phyloP scores from a whole-genome alignment of 176 grass and related monocot genomes.

The Phragmites australis region DNA sequence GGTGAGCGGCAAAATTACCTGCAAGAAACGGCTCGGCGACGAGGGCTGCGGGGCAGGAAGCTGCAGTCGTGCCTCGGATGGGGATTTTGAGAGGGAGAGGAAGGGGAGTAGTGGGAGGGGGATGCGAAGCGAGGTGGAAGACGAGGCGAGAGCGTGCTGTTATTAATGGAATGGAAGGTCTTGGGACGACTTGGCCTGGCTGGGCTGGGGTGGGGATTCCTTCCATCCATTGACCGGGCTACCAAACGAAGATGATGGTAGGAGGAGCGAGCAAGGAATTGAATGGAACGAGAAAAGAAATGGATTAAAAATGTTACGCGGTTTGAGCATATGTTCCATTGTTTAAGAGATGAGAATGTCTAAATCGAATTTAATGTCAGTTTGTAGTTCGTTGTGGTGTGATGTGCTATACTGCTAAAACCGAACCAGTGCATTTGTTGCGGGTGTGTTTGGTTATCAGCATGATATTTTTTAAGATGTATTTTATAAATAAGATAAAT shows the following conservation, averaged over 20 bases:
- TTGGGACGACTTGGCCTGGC: slow-evolving; percentile 29
- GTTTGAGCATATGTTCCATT: background rate
- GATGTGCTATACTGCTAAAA: too few species aligned
- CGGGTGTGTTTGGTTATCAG: too few species aligned
- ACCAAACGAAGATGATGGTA: background rate
- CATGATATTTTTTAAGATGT: too few species aligned
- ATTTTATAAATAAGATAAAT: too few species aligned
- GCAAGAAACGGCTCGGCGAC: background rate
- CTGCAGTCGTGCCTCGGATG: background rate
- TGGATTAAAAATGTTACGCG: slow-evolving; percentile 29
- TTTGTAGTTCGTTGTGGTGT: background rate
- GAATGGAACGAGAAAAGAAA: too few species aligned
- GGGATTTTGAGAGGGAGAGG: background rate
- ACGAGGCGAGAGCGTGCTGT: background rate
- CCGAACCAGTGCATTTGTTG: too few species aligned
- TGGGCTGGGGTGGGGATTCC: background rate
- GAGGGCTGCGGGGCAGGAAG: background rate
- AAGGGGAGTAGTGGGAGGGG: background rate
- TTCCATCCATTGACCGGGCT: slow-evolving; percentile 33
- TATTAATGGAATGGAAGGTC: too few species aligned
- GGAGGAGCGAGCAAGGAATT: too few species aligned
- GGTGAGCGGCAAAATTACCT: slow-evolving; percentile 20
- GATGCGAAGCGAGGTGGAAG: background rate
- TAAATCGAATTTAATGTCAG: background rate
- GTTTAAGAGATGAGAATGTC: background rate